Evolutionary conservation across 1,284 basidiomycete species (phyloP), one percentile per base, ranked within the genome.

Genomic region (Apiotrichum sp.): DNA sequence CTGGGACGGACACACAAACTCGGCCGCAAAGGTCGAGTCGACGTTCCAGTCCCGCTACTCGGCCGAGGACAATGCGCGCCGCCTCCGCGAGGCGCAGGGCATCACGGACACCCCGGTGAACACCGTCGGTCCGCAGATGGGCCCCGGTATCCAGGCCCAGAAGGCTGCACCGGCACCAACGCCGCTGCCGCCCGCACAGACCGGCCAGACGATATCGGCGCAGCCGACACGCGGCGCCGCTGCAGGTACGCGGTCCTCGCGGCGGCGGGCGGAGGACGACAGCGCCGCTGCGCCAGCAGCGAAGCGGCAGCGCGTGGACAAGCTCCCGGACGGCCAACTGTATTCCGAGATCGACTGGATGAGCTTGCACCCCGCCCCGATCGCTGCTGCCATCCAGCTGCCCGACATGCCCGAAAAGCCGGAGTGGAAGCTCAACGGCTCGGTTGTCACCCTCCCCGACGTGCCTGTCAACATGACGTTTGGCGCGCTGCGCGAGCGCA

Each of bases 1-100:
- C 56, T 96, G 93, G 92, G 92, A 96, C 75, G 93, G 92, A 67
- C 92, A 95, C 74, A 92, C 91, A 2, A 87, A 88, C 49, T 88
- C 89, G 50, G 93, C 92, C 74, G 85, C 86, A 46, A 85, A 84
- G 67, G 93, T 89, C 1, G 80, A 92, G 68, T 86, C 91, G 79
- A 90, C 89, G 64, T 97, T 87, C 80, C 90, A 91, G 55, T 85
- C 85, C 13, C 87, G 87, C 62, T 90, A 89, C 78, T 91, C 89
- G 71, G 85, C 95, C 70, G 91, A 96, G 77, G 90, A 95, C 69
- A 91, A 95, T 73, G 95, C 96, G 73, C 89, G 89, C 44, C 89
- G 90, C 47, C 89, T 95, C 58, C 91, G 93, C 77, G 86, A 88
- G 58, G 83, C 89, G 31, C 89, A 65, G n/a, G 72, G 72, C 46